Percentiles rank a stretch among this genome's conserved stretches.
Evolutionary conservation across 2,329 filamentous ascomycete genomes (phyloP).

Genomic region (Onygenales sp.): DNA sequence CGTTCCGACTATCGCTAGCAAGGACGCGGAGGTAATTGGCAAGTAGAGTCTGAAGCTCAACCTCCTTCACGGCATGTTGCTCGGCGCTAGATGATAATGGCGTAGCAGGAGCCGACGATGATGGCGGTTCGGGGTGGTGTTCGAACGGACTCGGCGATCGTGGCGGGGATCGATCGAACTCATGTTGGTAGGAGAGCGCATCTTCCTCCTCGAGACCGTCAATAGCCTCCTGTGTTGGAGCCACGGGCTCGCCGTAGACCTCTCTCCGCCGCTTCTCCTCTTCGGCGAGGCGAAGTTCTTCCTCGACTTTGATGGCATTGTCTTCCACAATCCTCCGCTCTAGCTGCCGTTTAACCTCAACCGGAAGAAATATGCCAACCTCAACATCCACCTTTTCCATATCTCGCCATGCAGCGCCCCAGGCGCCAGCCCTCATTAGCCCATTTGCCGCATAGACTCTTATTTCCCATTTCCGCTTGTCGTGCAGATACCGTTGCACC

Average conservation of each 20-base stretch:
- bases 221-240: conserved; percentile 14
- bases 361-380: conserved; percentile 60
- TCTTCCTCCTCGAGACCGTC: conserved; percentile 12
- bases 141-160: conserved; percentile 4
- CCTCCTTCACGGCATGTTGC: conserved; percentile 9
- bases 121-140: background rate
- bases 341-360: conserved; percentile 41
- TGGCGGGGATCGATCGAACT: conserved; percentile 1
- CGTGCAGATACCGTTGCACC: conserved; percentile 34
- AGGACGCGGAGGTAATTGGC: conserved; percentile 46
- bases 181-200: background rate
- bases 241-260: conserved; percentile 11
- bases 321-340: conserved; percentile 37
- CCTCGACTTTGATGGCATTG: conserved; percentile 19
- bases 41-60: conserved; percentile 44
- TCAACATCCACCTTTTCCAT: conserved; percentile 99
- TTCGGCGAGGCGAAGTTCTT: conserved; percentile 11
- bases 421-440: conserved; percentile 81
- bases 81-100: background rate
- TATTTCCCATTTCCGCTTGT: conserved; percentile 50
- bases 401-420: conserved; percentile 89
- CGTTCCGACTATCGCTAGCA: conserved; percentile 44
- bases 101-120: background rate
- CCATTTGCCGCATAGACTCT: conserved; percentile 94
- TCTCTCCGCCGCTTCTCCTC: conserved; percentile 11